Percentiles rank a stretch among this genome's conserved stretches.
These are phyloP conservation scores for Diplotaxis tenuifolia DNA, from an alignment of 345 rosid species.

Conservation along the genomic window DNA sequence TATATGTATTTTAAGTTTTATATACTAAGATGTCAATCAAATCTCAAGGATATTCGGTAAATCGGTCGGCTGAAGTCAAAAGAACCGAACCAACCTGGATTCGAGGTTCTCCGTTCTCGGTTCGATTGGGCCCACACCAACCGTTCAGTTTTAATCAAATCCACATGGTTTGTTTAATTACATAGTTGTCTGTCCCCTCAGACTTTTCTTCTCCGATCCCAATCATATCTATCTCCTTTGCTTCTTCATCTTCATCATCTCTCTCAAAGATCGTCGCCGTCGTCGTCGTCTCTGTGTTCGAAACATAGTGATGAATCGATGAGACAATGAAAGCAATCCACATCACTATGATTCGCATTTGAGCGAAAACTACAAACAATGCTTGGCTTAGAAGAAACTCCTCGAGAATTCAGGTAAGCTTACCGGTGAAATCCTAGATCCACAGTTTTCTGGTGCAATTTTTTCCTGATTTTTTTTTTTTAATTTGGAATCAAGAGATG, in stretches of 20 bases:
- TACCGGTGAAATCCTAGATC: neutral
- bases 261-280: conserved; percentile 7
- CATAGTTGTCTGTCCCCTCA: conserved; percentile 19
- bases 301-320: conserved; percentile 18
- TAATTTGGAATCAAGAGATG: conserved; percentile 47
- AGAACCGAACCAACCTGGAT: too few relatives aligned
- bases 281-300: conserved; percentile 7
- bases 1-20: too few relatives aligned
- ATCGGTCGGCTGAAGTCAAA: too few relatives aligned
- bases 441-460: neutral
- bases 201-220: conserved; percentile 21
- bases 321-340: neutral
- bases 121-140: too few relatives aligned
- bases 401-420: conserved; percentile 22
- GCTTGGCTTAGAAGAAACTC: conserved; percentile 19
- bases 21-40: too few relatives aligned
- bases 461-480: neutral
- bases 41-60: too few relatives aligned
- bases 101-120: too few relatives aligned
- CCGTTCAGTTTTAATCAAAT: too few relatives aligned
- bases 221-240: neutral
- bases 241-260: neutral
- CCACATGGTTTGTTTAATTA: too few relatives aligned
- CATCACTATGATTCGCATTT: neutral
- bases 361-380: conserved; percentile 19